Base-by-base conservation (phyloP, 306 rosid genomes). In the Rosa multiflora region DNA sequence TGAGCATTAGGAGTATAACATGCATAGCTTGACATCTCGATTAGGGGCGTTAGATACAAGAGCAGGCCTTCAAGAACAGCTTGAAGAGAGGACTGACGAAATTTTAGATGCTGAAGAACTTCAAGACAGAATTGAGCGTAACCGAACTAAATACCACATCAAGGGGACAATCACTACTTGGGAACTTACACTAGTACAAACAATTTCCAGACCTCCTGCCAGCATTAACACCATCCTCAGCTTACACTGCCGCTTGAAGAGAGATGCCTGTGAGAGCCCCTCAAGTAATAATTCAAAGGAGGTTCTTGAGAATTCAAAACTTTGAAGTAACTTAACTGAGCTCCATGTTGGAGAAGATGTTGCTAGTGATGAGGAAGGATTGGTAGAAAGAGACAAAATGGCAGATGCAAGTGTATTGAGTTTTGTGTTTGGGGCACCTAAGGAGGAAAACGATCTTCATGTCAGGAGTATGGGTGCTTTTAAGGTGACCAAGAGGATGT, bases 181-280 rank as follows among this genome's bases (percentile, higher is more conserved):
- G 29, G 29, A 20, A 56, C 62, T 10, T 56, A 8, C 61, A 10
- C 17, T 55, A 11, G 61, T 20, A 55, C 61, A 55, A 55, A 55
- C 12, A 56, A 56, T 20, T 56, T 56, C 62, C 62, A n/a, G 29
- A n/a, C 62, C 62, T 52, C 14, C 20, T 7, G 11, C 47, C 47
- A 44, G 26, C 8, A 10, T 55, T 55, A 17, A 52, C 20, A 1
- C 56, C 56, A 52, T 14, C 55, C 5, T 32, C 1, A 5, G 2
- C 56, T 14, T 52, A 7, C 9, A 10, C 73, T 40, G 29, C 53
- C 51, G 10, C 52, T 18, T 11, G 32, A 69, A 42, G 73, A 69
- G 73, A 69, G 73, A 69, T 69, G 29, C 48, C 26, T 69, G 21
- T 69, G 53, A 68, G 26, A 20, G 3, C 37, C 48, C 9, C 73